Conservation (phyloP, 345 rosid species). For the Eucalyptus polyanthemos region DNA sequence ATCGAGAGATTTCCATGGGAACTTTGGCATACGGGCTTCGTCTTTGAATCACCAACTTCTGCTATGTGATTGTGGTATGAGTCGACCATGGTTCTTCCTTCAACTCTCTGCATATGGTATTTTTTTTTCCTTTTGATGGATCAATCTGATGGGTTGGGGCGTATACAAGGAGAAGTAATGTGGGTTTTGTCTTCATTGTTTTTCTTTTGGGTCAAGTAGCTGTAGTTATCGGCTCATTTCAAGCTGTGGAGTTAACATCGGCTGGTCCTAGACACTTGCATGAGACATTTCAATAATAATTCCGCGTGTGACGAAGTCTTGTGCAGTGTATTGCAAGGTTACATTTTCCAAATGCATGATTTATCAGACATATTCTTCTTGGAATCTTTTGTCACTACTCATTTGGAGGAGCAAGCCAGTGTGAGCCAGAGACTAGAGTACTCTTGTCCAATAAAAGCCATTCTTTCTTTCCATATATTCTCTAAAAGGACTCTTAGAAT, state of each 20-base stretch:
- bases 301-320: neutral
- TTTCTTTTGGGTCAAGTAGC: neutral
- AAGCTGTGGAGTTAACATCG: neutral
- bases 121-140: neutral
- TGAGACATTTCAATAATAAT: neutral
- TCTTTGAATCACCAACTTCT: neutral
- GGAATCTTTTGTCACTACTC: neutral
- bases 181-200: neutral
- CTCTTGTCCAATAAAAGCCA: neutral
- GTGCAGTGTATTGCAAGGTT: neutral
- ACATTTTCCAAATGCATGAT: neutral
- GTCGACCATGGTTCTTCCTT: neutral
- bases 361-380: neutral
- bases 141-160: neutral
- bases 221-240: neutral
- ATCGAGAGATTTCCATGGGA: too few relatives aligned
- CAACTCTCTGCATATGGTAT: neutral
- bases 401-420: neutral
- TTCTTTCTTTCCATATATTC: neutral
- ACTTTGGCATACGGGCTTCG: neutral
- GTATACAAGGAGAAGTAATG: neutral
- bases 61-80: neutral
- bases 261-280: neutral
- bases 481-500: neutral
- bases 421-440: neutral